Percentiles rank a stretch among this genome's conserved stretches.
phyloP scores from a whole-genome alignment of 176 grass and related monocot genomes.

The Cymbopogon citratus region DNA sequence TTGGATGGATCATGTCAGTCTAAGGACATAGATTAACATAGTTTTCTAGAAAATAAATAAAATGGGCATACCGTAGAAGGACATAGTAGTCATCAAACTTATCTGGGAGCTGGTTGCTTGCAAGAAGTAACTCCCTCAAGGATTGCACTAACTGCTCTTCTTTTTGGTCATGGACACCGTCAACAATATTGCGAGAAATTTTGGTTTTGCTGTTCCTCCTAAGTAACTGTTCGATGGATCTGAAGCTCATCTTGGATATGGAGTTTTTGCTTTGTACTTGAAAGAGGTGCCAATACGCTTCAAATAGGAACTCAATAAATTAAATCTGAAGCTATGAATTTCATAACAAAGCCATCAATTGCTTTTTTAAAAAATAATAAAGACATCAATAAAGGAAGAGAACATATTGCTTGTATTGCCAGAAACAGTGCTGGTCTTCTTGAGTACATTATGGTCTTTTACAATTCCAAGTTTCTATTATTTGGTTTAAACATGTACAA shows the following conservation, averaged over 20 bases:
- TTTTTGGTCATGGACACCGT: constrained; percentile 48
- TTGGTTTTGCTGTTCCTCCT: constrained; percentile 53
- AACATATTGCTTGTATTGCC: neutral
- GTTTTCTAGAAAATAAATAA: neutral
- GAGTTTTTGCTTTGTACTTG: constrained; percentile 36
- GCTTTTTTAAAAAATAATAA: too few species aligned
- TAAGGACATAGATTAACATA: constrained; percentile 5
- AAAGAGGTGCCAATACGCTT: constrained; percentile 45
- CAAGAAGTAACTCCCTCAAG: constrained; percentile 59
- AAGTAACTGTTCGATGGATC: constrained; percentile 47
- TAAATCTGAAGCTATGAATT: constrained; percentile 11
- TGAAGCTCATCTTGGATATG: constrained; percentile 68
- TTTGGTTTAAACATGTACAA: constrained; percentile 8
- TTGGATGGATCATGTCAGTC: neutral
- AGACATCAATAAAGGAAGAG: neutral
- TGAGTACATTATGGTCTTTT: neutral
- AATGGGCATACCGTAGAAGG: constrained; percentile 63
- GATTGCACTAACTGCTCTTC: constrained; percentile 60
- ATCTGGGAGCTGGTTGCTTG: constrained; percentile 61
- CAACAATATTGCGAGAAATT: constrained; percentile 37
- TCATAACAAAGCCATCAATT: neutral
- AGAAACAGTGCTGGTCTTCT: neutral
- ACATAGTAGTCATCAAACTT: constrained; percentile 88
- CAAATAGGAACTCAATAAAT: constrained; percentile 34
- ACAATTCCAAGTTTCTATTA: constrained; percentile 7